phyloP scores from a whole-genome alignment of 805 yeast genomes.

The Yamadazyma sp. region DNA sequence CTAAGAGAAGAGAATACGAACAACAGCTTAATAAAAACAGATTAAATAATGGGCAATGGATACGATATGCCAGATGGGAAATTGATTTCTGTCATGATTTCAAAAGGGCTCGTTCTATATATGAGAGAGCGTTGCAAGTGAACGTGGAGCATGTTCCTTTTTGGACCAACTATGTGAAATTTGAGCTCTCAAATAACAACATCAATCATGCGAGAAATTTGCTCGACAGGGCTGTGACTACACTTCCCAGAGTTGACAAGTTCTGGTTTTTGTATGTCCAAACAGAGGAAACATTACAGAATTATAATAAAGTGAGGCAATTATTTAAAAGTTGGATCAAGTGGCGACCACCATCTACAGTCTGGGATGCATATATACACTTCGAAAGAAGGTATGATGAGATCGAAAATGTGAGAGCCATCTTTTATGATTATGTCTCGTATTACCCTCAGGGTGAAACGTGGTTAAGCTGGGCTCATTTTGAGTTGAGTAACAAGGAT shows the following conservation, averaged over 20 bases:
- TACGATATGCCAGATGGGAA: constrained; percentile 89
- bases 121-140: constrained; percentile 82
- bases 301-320: constrained; percentile 57
- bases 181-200: constrained; percentile 69
- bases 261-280: constrained; percentile 83
- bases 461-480: constrained; percentile 76
- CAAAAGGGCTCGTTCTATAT: constrained; percentile 78
- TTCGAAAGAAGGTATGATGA: constrained; percentile 71
- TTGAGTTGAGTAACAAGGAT: constrained; percentile 45
- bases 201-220: constrained; percentile 88
- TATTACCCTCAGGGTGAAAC: constrained; percentile 38
- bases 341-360: constrained; percentile 68
- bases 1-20: constrained; percentile 81
- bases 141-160: constrained; percentile 74
- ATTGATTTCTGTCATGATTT: constrained; percentile 69
- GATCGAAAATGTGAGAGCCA: constrained; percentile 50
- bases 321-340: constrained; percentile 78
- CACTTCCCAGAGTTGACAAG: constrained; percentile 78
- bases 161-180: constrained; percentile 82
- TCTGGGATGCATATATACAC: constrained; percentile 73
- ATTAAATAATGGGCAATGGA: constrained; percentile 83
- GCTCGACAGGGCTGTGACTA: constrained; percentile 70
- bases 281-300: constrained; percentile 75
- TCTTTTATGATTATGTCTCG: constrained; percentile 56
- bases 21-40: constrained; percentile 84